Base-by-base conservation (phyloP, 108 stramenopile species). In the Nitzschia putrida region DNA sequence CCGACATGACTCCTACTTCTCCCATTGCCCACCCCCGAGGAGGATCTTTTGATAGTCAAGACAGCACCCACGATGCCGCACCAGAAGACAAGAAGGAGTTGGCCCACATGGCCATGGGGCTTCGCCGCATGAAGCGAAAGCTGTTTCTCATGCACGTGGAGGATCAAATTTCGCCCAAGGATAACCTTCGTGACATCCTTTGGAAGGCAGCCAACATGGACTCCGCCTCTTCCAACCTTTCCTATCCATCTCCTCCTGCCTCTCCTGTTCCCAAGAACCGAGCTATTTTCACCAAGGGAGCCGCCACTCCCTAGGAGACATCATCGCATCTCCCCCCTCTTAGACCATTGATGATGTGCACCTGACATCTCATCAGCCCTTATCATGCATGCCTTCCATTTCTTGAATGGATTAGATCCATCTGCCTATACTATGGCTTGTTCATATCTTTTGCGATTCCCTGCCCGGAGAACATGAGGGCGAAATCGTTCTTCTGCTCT, bases 81-180 rank as follows among this genome's bases (percentile, higher is more conserved):
- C 26, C 51, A 13, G 65, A 64, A 64, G 16, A 57, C 11, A 56
- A 47, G n/a, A 34, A 54, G 42, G 71, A 72, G 20, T 22, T 72
- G 20, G 53, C 53, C 20, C 22, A 64, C n/a, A 49, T 76, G 50
- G 61, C 74, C 16, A 53, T 56, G 45, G 58, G 51, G 5, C 66
- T 76, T n/a, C 74, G 74, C 49, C 65, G 74, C 22, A 69, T 69
- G 58, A 76, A 76, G 68, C 65, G 74, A n/a, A 41, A 67, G 20
- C 25, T 76, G 16, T 60, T 76, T 11, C 54, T 76, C 21, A 58
- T 66, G 67, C 66, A 68, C 21, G 66, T 61, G 24, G 74, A 67
- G 39, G 68, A 41, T 22, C 16, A 51, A 22, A n/a, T 23, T 1
- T 23, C 37, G 26, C 54, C 67, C 21, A 55, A 43, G 13, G 54